These are phyloP conservation scores for Hirschioporus abietinus DNA, from an alignment of 768 basidiomycete species.

Conservation along the genomic window DNA sequence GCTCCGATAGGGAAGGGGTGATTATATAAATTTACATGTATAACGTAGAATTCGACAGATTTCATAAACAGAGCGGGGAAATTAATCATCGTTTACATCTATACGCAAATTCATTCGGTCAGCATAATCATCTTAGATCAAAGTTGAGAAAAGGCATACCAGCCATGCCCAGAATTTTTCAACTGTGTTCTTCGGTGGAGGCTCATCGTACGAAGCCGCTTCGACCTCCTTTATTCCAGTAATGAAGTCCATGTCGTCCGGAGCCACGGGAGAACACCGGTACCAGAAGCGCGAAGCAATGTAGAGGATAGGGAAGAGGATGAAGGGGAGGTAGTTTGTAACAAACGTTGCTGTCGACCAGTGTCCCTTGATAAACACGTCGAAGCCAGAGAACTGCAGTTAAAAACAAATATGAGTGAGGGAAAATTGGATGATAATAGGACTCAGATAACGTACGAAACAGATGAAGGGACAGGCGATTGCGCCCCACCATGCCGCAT, in stretches of 20 bases:
- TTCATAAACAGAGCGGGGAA: too few species aligned
- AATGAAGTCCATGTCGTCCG: slow-evolving; percentile 85
- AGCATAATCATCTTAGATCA: not conserved
- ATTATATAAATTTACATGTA: too few species aligned
- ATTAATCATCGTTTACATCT: not conserved
- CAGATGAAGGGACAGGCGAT: slow-evolving; percentile 44
- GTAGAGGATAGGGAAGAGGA: slow-evolving; percentile 72
- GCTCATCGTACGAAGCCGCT: slow-evolving; percentile 63
- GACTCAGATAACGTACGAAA: slow-evolving; percentile 37
- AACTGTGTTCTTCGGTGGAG: slow-evolving; percentile 57
- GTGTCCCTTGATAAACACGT: slow-evolving; percentile 44
- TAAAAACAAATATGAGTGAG: not conserved
- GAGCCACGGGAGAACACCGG: slow-evolving; percentile 38
- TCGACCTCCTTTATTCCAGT: slow-evolving; percentile 65
- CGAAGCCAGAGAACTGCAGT: slow-evolving; percentile 46
- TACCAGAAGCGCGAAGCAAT: slow-evolving; percentile 49
- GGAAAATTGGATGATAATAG: slow-evolving; percentile 17
- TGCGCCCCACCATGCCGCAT: slow-evolving; percentile 57
- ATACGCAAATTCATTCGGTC: not conserved
- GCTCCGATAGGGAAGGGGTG: too few species aligned
- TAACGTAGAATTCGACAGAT: too few species aligned
- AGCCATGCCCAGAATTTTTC: slow-evolving; percentile 80
- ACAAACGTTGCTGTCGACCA: slow-evolving; percentile 68
- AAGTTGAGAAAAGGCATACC: slow-evolving; percentile 37
- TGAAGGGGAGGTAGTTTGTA: slow-evolving; percentile 70